These are phyloP conservation scores for Ulmus americana DNA, from an alignment of 331 rosid species.

Conservation along the genomic window DNA sequence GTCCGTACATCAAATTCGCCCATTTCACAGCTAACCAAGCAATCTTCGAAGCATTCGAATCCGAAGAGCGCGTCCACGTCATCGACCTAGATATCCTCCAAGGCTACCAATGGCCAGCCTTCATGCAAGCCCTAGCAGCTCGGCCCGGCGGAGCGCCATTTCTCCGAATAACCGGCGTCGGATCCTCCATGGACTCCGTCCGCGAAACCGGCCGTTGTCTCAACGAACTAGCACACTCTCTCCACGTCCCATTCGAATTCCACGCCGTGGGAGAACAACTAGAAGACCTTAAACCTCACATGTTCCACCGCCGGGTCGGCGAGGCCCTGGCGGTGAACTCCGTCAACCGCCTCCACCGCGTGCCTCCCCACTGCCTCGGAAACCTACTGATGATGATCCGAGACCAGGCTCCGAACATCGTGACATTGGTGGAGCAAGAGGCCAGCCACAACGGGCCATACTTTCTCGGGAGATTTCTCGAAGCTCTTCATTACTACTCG, in stretches of 20 bases:
- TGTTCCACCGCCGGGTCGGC: slow-evolving; percentile 74
- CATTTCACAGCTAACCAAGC: slow-evolving; percentile 93
- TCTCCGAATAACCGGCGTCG: slow-evolving; percentile 66
- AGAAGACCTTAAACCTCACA: slow-evolving; percentile 62
- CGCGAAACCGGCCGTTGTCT: slow-evolving; percentile 66
- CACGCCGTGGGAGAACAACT: slow-evolving; percentile 72
- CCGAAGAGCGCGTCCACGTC: slow-evolving; percentile 76
- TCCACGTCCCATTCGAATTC: slow-evolving; percentile 76
- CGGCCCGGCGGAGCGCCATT: slow-evolving; percentile 53
- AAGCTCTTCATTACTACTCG: slow-evolving; percentile 71
- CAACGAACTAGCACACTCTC: slow-evolving; percentile 61
- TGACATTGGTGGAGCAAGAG: slow-evolving; percentile 75
- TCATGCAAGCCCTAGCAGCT: slow-evolving; percentile 88
- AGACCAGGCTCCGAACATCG: slow-evolving; percentile 78
- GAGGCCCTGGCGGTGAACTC: slow-evolving; percentile 76
- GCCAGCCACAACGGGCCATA: slow-evolving; percentile 90
- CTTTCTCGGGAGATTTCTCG: slow-evolving; percentile 70
- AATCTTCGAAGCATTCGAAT: slow-evolving; percentile 81
- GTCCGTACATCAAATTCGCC: slow-evolving; percentile 81
- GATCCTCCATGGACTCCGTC: slow-evolving; percentile 40
- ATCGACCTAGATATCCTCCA: slow-evolving; percentile 83
- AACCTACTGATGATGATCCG: slow-evolving; percentile 56
- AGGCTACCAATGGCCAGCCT: slow-evolving; percentile 94
- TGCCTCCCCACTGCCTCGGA: slow-evolving; percentile 45
- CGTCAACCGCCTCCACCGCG: slow-evolving; percentile 73